Percentiles rank a stretch among this genome's conserved stretches.
Conservation (phyloP, 2,329 filamentous ascomycete genomes). For the Macrophomina tecta region DNA sequence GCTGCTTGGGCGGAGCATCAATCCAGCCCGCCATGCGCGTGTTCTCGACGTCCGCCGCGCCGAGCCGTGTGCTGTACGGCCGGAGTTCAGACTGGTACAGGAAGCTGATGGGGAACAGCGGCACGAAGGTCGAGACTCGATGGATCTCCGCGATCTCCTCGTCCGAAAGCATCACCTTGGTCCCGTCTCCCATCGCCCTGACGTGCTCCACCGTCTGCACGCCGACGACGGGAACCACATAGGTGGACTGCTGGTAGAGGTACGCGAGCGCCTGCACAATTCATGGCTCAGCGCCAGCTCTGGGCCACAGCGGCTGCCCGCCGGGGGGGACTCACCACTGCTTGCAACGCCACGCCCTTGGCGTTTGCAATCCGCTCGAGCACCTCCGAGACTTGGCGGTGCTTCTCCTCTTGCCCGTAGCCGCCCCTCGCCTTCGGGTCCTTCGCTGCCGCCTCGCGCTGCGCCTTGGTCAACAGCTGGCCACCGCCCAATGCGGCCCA, state of each 20-base stretch:
- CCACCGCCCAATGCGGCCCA: background rate
- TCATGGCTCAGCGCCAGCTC: background rate
- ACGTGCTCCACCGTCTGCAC: background rate
- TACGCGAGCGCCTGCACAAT: background rate
- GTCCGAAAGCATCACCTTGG: background rate
- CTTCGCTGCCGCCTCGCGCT: background rate
- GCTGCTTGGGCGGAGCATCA: background rate
- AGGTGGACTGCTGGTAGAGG: background rate
- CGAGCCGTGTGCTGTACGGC: background rate
- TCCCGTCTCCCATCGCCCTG: background rate
- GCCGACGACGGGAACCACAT: background rate
- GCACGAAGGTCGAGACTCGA: background rate
- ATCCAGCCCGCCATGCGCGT: background rate
- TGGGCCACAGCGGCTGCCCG: background rate
- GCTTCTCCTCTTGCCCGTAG: background rate
- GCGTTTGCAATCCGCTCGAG: background rate
- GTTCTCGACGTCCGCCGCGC: background rate
- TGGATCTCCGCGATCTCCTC: background rate
- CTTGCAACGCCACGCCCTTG: background rate
- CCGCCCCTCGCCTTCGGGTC: background rate
- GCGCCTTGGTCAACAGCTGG: background rate
- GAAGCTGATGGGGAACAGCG: background rate
- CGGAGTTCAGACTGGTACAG: background rate
- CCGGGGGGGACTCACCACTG: background rate
- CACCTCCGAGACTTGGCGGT: background rate